A percentile compares a stretch with the other conserved stretches of the same genome.
phyloP scores from a whole-genome alignment of 805 yeast genomes.

The Saccharomyces kudriavzevii region DNA sequence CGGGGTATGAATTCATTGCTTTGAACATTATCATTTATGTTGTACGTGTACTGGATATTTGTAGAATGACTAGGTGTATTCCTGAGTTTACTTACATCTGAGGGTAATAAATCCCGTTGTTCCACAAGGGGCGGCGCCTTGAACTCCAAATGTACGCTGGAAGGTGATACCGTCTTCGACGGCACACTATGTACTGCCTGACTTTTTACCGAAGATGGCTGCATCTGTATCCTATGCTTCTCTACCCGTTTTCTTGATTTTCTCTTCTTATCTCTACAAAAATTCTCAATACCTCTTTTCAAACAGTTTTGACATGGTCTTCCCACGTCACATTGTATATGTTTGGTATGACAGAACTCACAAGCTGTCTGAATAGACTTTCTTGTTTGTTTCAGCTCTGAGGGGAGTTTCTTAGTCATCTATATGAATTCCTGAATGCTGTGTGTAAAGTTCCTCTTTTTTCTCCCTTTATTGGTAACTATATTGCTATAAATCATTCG shows the following conservation, averaged over 20 bases:
- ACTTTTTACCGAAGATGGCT: not conserved
- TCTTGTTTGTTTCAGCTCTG: slow-evolving; percentile 44
- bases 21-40: not conserved
- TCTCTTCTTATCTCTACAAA: slow-evolving; percentile 52
- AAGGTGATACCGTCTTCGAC: not conserved
- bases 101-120: not conserved
- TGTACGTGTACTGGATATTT: not conserved
- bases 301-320: slow-evolving; percentile 68
- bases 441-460: not conserved
- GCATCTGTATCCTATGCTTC: not conserved
- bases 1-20: not conserved
- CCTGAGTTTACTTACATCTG: not conserved
- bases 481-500: not conserved
- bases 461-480: not conserved
- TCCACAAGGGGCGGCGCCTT: no score
- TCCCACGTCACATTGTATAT: slow-evolving; percentile 57
- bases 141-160: not conserved
- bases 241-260: slow-evolving; percentile 26
- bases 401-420: slow-evolving; percentile 58
- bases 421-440: not conserved
- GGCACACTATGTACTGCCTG: not conserved
- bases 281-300: slow-evolving; percentile 47
- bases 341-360: slow-evolving; percentile 63
- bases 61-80: not conserved
- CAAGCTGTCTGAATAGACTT: slow-evolving; percentile 66